Conservation (phyloP, 805 yeast genomes). For the Candida khao-thaluensis region DNA sequence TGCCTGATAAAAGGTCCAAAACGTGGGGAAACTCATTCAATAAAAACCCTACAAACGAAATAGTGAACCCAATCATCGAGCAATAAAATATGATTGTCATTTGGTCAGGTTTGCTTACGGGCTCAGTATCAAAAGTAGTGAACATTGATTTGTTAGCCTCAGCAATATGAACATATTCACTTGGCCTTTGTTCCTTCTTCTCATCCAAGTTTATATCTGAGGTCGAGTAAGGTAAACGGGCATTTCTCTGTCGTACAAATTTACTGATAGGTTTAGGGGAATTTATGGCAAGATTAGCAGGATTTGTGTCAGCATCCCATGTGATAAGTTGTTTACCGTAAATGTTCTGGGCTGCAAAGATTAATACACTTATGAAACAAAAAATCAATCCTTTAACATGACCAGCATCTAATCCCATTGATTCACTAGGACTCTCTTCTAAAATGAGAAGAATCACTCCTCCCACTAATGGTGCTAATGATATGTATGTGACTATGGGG, state of each 20-base stretch:
- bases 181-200: slow-evolving; percentile 13
- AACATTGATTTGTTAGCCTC: slow-evolving; percentile 22
- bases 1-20: slow-evolving; percentile 16
- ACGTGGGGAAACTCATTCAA: slow-evolving; percentile 53
- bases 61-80: slow-evolving; percentile 65
- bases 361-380: slow-evolving; percentile 65
- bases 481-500: slow-evolving; percentile 50
- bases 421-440: slow-evolving; percentile 20
- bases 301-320: slow-evolving; percentile 39
- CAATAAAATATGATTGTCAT: slow-evolving; percentile 79
- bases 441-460: slow-evolving; percentile 54
- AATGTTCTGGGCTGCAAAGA: slow-evolving; percentile 83
- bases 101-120: slow-evolving; percentile 62
- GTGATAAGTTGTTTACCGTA: slow-evolving; percentile 80
- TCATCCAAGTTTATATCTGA: slow-evolving; percentile 34
- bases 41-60: slow-evolving; percentile 74
- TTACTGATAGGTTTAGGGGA: slow-evolving; percentile 11
- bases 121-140: slow-evolving; percentile 15
- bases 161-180: slow-evolving; percentile 16
- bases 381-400: slow-evolving; percentile 62
- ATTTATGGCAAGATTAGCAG: slow-evolving; percentile 29
- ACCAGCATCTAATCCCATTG: slow-evolving; percentile 7
- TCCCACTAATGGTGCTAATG: slow-evolving; percentile 49
- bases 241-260: slow-evolving; percentile 23
- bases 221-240: slow-evolving; percentile 32